phyloP scores from a whole-genome alignment of 202 grass and related monocot species.

The Panicum hallii region DNA sequence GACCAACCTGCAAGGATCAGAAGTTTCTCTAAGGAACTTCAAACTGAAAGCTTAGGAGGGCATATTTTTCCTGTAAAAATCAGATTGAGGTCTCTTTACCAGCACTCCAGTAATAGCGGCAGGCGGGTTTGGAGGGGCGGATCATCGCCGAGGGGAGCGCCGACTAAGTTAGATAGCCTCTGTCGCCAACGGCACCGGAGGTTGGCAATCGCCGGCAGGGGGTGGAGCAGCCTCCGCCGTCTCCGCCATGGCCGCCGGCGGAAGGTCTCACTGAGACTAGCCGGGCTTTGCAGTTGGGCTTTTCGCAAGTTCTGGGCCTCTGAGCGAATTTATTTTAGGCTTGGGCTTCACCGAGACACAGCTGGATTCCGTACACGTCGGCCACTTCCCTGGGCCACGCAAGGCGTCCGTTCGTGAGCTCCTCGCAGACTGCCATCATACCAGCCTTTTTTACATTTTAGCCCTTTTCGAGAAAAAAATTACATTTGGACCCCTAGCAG shows the following conservation, averaged over 20 bases:
- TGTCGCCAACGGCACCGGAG: too few relatives aligned
- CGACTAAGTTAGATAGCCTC: neutral
- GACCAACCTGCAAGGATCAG: neutral
- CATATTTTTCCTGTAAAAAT: neutral
- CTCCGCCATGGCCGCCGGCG: neutral
- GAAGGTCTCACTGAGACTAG: neutral
- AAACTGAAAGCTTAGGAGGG: neutral
- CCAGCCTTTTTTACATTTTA: too few relatives aligned
- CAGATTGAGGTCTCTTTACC: neutral
- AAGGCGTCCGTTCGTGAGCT: too few relatives aligned
- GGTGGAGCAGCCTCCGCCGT: neutral
- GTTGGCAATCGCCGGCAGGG: neutral
- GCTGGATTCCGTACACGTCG: too few relatives aligned
- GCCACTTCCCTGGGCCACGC: neutral
- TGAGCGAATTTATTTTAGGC: neutral
- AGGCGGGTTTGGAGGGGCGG: neutral
- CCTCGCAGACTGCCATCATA: too few relatives aligned
- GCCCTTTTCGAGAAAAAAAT: too few relatives aligned
- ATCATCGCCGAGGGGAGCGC: neutral
- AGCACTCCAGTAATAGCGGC: neutral
- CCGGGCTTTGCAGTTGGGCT: neutral
- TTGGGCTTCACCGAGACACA: neutral
- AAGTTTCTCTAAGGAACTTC: neutral
- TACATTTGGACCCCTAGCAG: too few relatives aligned
- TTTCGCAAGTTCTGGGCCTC: neutral